Evolutionary conservation across 495 filamentous ascomycete genomes (phyloP).

Genomic region (Baudoinia panamericana): DNA sequence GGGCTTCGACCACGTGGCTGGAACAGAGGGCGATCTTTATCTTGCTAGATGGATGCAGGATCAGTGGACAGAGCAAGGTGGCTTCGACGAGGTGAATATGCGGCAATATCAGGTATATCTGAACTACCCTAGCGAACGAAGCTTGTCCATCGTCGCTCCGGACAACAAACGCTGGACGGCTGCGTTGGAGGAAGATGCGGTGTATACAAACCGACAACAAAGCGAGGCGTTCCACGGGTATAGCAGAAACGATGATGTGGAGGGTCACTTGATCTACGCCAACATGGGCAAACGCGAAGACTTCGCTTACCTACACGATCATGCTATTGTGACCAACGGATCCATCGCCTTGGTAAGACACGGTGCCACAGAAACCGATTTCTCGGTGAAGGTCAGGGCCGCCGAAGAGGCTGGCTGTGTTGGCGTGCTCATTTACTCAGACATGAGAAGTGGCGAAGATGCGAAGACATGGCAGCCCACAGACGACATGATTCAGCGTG

Average conservation of each 20-base stretch:
- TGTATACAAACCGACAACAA: slow-evolving; percentile 40
- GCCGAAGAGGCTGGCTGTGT: slow-evolving; percentile 72
- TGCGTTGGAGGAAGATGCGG: slow-evolving; percentile 61
- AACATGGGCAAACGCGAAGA: slow-evolving; percentile 83
- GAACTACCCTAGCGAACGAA: slow-evolving; percentile 78
- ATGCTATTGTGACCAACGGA: slow-evolving; percentile 59
- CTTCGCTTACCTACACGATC: slow-evolving; percentile 55
- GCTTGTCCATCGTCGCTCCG: slow-evolving; percentile 70
- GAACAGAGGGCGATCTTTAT: slow-evolving; percentile 75
- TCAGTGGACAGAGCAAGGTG: slow-evolving; percentile 47
- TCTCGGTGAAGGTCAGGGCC: slow-evolving; percentile 73
- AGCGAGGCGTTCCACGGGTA: slow-evolving; percentile 76
- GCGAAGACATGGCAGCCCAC: slow-evolving; percentile 63
- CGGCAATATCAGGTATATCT: slow-evolving; percentile 75
- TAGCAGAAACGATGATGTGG: slow-evolving; percentile 75
- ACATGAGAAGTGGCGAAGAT: slow-evolving; percentile 69
- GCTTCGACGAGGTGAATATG: slow-evolving; percentile 56
- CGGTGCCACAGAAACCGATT: slow-evolving; percentile 58
- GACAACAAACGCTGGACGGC: slow-evolving; percentile 62
- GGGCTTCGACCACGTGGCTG: slow-evolving; percentile 72
- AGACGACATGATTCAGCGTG: slow-evolving; percentile 66
- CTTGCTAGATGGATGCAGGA: slow-evolving; percentile 70
- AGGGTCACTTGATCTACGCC: slow-evolving; percentile 85
- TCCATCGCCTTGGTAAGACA: slow-evolving; percentile 75
- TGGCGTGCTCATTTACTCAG: slow-evolving; percentile 84